Percentiles rank a stretch among this genome's conserved stretches.
Conservation (phyloP, 2,329 filamentous ascomycete species). For the Alternaria alternata region DNA sequence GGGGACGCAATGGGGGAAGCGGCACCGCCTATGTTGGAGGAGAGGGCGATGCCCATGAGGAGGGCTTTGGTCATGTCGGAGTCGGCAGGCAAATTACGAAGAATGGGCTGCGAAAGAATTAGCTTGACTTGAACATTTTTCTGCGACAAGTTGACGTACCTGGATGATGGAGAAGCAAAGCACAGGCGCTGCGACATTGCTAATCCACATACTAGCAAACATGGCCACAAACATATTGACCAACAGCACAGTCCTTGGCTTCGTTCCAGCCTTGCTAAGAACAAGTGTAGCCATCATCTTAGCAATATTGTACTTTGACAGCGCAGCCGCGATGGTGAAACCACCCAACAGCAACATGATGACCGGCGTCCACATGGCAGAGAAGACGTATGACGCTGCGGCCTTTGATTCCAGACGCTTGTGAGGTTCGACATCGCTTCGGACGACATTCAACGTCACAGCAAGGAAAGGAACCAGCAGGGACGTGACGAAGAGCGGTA, state of each 20-base stretch:
- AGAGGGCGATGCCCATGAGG: slow-evolving; percentile 92
- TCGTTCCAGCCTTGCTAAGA: slow-evolving; percentile 93
- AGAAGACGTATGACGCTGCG: slow-evolving; percentile 84
- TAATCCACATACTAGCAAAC: slow-evolving; percentile 98
- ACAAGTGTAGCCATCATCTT: slow-evolving; percentile 97
- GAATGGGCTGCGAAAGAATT: slow-evolving; percentile 73
- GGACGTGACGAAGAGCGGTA: slow-evolving; percentile 96
- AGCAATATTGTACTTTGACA: slow-evolving; percentile 97
- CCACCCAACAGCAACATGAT: slow-evolving; percentile 98
- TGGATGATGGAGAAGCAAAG: slow-evolving; percentile 98
- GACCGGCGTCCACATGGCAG: slow-evolving; percentile 98
- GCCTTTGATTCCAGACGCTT: slow-evolving; percentile 78
- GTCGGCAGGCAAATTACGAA: slow-evolving; percentile 88
- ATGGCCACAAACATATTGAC: slow-evolving; percentile 99
- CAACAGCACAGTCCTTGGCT: slow-evolving; percentile 86
- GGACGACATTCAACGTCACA: slow-evolving; percentile 84
- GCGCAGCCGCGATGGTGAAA: slow-evolving; percentile 91
- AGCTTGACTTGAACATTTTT: not conserved
- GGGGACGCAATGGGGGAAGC: slow-evolving; percentile 96
- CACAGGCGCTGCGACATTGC: slow-evolving; percentile 95
- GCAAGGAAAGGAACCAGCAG: slow-evolving; percentile 92
- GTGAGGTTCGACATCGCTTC: slow-evolving; percentile 75
- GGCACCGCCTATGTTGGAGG: slow-evolving; percentile 95
- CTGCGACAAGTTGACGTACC: slow-evolving; percentile 56
- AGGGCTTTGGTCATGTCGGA: slow-evolving; percentile 94